These are phyloP conservation scores for Borovskyia barvae DNA, from an alignment of 208 protist genomes.

Conservation along the genomic window DNA sequence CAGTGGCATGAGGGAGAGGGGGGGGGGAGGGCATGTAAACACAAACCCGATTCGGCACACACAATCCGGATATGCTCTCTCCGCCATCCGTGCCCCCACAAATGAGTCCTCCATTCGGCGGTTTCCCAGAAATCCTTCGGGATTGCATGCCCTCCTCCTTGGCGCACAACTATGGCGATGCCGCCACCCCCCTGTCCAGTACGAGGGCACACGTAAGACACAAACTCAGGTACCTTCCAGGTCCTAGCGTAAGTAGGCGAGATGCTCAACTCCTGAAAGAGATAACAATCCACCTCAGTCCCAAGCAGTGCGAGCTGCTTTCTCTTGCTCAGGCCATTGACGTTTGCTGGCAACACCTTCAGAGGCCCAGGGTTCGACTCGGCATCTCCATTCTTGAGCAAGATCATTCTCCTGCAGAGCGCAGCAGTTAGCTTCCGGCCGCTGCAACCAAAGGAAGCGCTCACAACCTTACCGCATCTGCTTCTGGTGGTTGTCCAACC, in stretches of 20 bases:
- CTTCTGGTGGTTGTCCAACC: background rate
- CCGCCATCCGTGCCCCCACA: background rate
- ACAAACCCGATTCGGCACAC: background rate
- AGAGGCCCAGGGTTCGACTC: background rate
- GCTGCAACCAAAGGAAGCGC: background rate
- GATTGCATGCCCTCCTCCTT: background rate
- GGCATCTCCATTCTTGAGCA: background rate
- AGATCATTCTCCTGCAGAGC: background rate
- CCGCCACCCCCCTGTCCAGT: background rate
- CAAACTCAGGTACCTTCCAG: background rate
- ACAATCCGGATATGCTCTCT: background rate
- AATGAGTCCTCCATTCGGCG: background rate
- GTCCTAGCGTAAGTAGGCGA: background rate
- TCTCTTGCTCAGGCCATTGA: background rate
- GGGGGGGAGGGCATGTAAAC: background rate
- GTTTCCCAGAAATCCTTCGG: background rate
- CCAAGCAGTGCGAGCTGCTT: background rate
- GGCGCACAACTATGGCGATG: background rate
- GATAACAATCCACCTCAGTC: background rate
- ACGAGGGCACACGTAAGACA: background rate
- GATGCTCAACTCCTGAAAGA: background rate
- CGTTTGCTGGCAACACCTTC: background rate
- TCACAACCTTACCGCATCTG: background rate
- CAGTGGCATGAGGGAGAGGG: too few relatives aligned
- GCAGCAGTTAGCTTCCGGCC: background rate